Evolutionary conservation across 352 stramenopile genomes (phyloP), one percentile per base, ranked within the genome.

Genomic region (Phytophthora litchii): DNA sequence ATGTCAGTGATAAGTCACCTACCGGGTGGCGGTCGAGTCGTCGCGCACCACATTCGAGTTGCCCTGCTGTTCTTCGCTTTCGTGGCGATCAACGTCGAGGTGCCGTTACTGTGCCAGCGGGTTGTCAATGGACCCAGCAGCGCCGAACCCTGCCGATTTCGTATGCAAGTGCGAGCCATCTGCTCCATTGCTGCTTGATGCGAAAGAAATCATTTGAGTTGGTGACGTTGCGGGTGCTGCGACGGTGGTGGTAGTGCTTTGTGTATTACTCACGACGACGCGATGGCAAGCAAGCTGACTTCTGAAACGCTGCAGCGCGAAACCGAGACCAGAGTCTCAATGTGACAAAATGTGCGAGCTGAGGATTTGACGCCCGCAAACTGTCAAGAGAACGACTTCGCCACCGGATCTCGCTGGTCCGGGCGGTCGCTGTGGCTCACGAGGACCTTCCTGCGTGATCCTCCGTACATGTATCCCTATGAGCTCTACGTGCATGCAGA

Each of bases 141-240:
- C 10, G 45, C 45, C 25, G 48, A 37, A 34, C 17, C 19, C 31
- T 43, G 17, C 11, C 10, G 32, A 5, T 10, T 37, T 46, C 23
- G 23, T 27, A 3, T 27, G 23, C 23, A 4, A 34, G 31, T 32
- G 17, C 14, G 3, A 17, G 5, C 34, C 47, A 54, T 54, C 46
- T 44, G 46, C 31, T 19, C 19, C 14, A 31, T 25, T 19, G 31
- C 10, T 17, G 19, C n/a, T 20, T 37, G 37, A 52, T 67, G 51
- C 59, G 60, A 68, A 68, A 63, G 52, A 68, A 68, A 68, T 63
- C 52, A 3, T 27, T 36, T 34, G n/a, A 34, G 13, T n/a, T 12
- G n/a, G n/a, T 14, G 38, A 1, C 20, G 41, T 45, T 49, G 23
- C 49, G 46, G 23, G 41, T 43, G 32, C 7, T 53, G 52, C 52